phyloP scores from a whole-genome alignment of 305 asterid genomes.

The Rubia tinctorum region DNA sequence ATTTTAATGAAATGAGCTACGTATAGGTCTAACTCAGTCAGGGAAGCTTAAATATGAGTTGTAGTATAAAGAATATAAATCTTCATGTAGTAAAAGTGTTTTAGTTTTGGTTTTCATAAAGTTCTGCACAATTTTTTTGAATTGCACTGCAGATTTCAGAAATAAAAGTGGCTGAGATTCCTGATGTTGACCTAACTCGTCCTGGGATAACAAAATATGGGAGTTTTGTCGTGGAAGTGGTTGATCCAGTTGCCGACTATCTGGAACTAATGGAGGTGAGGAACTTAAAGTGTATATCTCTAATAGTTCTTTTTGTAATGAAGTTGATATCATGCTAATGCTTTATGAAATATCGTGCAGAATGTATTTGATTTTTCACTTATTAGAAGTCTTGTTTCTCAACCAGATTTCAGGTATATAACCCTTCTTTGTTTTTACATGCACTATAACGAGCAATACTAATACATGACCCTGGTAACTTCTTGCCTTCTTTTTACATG shows the following conservation, averaged over 20 bases:
- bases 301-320: not conserved
- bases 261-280: slow-evolving; percentile 96
- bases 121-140: slow-evolving; percentile 27
- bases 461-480: not conserved
- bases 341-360: slow-evolving; percentile 47
- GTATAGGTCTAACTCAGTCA: not conserved
- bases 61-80: not conserved
- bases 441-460: not conserved
- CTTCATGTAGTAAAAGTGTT: not conserved
- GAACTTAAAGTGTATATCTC: slow-evolving; percentile 11
- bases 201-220: slow-evolving; percentile 64
- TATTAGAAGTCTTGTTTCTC: slow-evolving; percentile 64
- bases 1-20: not conserved
- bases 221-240: slow-evolving; percentile 75
- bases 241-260: slow-evolving; percentile 92
- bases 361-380: slow-evolving; percentile 88
- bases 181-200: slow-evolving; percentile 71
- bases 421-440: not conserved
- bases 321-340: slow-evolving; percentile 11
- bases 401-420: slow-evolving; percentile 74
- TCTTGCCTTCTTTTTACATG: not conserved
- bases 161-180: slow-evolving; percentile 75
- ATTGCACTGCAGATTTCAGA: slow-evolving; percentile 66
- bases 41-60: not conserved
- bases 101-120: not conserved